Percentiles rank a stretch among this genome's conserved stretches.
These are phyloP conservation scores for Phalaenopsis equestris DNA, from an alignment of 106 monocot genomes.

Conservation along the genomic window DNA sequence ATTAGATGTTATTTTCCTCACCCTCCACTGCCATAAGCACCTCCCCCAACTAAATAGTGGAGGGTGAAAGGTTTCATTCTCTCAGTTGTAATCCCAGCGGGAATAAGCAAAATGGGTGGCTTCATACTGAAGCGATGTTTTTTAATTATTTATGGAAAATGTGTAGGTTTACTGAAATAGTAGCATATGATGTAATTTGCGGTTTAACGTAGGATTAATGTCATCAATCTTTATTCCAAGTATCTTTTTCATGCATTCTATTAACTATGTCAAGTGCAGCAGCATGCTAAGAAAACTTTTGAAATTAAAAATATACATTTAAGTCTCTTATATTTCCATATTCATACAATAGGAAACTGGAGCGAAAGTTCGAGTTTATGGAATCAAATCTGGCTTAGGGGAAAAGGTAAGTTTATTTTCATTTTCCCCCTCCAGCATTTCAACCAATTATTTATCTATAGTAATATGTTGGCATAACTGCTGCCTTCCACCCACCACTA, in stretches of 20 bases:
- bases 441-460: neutral
- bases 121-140: neutral
- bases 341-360: conserved; percentile 74
- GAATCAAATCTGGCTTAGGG: conserved; percentile 45
- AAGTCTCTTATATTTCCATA: conserved; percentile 2
- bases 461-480: neutral
- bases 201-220: neutral
- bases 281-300: neutral
- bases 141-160: neutral
- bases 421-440: neutral
- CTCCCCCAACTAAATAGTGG: neutral
- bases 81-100: neutral
- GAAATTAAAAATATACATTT: neutral
- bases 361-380: conserved; percentile 74
- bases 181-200: neutral
- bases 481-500: neutral
- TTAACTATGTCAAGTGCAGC: neutral
- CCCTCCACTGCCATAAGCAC: neutral
- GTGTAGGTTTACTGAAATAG: neutral
- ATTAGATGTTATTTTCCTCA: no score
- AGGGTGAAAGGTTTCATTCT: neutral
- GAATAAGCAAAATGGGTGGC: neutral
- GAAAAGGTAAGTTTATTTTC: conserved; percentile 55
- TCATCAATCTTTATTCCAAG: neutral
- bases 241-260: neutral